A percentile compares a stretch with the other conserved stretches of the same genome.
Evolutionary conservation across 129 eudicot species (phyloP).

Genomic region (Ambrosia trifida): DNA sequence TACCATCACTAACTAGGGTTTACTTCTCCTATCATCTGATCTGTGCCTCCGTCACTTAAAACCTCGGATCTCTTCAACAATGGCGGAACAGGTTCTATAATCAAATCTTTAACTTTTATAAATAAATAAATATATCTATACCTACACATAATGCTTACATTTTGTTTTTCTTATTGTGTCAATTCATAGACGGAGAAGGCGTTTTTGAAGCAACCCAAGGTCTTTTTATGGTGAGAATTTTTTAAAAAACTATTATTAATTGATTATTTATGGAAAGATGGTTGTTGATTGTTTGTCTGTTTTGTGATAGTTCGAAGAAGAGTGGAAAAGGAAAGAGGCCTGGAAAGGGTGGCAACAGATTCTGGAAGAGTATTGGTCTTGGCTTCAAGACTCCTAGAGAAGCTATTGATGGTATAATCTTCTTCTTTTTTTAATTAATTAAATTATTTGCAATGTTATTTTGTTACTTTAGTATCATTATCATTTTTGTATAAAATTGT

Average conservation of each 20-base stretch:
- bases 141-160: neutral
- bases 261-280: neutral
- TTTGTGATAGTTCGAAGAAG: slow-evolving; percentile 37
- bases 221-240: slow-evolving; percentile 36
- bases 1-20: slow-evolving; percentile 10
- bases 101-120: neutral
- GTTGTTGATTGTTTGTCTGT: neutral
- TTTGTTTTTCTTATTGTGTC: neutral
- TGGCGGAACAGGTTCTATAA: slow-evolving; percentile 37
- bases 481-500: neutral
- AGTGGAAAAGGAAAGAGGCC: slow-evolving; percentile 50
- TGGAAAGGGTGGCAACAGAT: slow-evolving; percentile 48
- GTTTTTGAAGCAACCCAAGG: slow-evolving; percentile 52
- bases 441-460: neutral
- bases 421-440: neutral
- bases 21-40: neutral
- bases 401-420: slow-evolving; percentile 37
- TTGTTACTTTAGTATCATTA: neutral
- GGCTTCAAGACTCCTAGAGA: slow-evolving; percentile 47
- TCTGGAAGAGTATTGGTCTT: slow-evolving; percentile 42
- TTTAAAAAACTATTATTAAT: too few species aligned
- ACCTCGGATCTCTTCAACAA: slow-evolving; percentile 26
- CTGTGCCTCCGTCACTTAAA: slow-evolving; percentile 21
- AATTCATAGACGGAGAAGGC: slow-evolving; percentile 45
- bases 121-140: neutral